Percentiles rank a stretch among this genome's conserved stretches.
These are phyloP conservation scores for Hypoxylon crocopeplum DNA, from an alignment of 495 filamentous ascomycete genomes.

Conservation along the genomic window DNA sequence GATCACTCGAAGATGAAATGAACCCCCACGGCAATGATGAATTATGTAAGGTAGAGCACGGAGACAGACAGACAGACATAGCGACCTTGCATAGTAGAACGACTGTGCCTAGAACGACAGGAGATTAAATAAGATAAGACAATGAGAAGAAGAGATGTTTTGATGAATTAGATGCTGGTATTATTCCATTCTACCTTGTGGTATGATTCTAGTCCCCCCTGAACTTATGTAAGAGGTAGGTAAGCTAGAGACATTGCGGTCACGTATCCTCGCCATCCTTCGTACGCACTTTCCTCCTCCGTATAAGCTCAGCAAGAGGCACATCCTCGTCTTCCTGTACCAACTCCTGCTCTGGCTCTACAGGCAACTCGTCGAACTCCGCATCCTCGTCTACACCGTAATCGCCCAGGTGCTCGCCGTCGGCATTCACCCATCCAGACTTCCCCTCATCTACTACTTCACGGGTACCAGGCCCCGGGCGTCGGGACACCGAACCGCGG, in stretches of 20 bases:
- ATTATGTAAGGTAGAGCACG: neutral
- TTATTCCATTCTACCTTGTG: neutral
- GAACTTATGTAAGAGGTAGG: neutral
- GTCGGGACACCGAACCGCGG: too few species aligned
- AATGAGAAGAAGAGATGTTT: neutral
- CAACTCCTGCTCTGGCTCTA: neutral
- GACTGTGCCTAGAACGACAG: too few species aligned
- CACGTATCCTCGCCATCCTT: conserved; percentile 38
- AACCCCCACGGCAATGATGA: conserved; percentile 1
- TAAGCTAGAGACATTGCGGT: too few species aligned
- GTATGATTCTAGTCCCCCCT: too few species aligned
- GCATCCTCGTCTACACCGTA: conserved; percentile 89
- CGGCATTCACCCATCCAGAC: conserved; percentile 79
- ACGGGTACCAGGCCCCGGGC: neutral
- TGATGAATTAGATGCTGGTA: conserved; percentile 5
- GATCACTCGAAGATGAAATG: too few species aligned
- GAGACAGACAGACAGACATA: conserved; percentile 9
- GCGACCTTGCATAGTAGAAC: conserved; percentile 28
- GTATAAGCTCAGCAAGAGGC: conserved; percentile 47
- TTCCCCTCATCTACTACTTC: conserved; percentile 53
- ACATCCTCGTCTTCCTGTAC: neutral
- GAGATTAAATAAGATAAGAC: too few species aligned
- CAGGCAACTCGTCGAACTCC: conserved; percentile 69
- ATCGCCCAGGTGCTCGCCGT: conserved; percentile 84
- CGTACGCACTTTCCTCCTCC: conserved; percentile 51